A percentile compares a stretch with the other conserved stretches of the same genome.
phyloP scores from a whole-genome alignment of 371 early-diverging fungal genomes.

The Dentiscutata heterogama region DNA sequence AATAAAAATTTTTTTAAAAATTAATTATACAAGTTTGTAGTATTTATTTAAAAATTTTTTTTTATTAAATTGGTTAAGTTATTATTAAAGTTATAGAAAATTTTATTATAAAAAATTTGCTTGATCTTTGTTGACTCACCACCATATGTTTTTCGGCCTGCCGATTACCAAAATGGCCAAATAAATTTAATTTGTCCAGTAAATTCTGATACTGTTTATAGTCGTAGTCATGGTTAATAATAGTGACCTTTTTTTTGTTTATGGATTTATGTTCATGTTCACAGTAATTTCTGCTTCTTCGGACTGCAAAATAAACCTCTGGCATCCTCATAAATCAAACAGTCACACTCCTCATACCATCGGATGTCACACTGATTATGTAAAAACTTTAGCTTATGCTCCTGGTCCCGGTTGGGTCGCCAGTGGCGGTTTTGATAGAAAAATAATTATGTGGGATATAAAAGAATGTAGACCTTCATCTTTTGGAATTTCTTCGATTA shows the following conservation, averaged over 20 bases:
- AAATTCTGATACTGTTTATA: no score
- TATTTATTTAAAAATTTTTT: no score
- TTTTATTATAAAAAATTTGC: no score
- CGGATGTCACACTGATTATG: conserved; percentile 90
- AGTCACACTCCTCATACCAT: conserved; percentile 60
- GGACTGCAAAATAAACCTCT: conserved; percentile 90
- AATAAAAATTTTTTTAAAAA: no score
- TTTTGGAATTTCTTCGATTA: conserved; percentile 5
- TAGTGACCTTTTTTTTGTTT: not conserved
- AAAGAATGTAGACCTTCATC: conserved; percentile 59
- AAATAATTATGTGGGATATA: conserved; percentile 92
- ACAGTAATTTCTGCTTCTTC: conserved; percentile 91
- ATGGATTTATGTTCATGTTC: not conserved
- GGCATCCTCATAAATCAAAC: conserved; percentile 69
- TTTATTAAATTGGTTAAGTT: no score
- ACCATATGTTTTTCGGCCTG: not conserved
- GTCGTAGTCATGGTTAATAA: no score
- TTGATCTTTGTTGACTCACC: no score
- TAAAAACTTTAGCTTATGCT: conserved; percentile 82
- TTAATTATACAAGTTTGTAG: no score
- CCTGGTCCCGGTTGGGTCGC: conserved; percentile 82
- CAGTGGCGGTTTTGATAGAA: conserved; percentile 93
- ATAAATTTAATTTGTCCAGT: no score
- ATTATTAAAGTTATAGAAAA: no score
- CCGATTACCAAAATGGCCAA: no score